These are phyloP conservation scores for Pugionium dolabratum DNA, from an alignment of 345 rosid species.

Conservation along the genomic window DNA sequence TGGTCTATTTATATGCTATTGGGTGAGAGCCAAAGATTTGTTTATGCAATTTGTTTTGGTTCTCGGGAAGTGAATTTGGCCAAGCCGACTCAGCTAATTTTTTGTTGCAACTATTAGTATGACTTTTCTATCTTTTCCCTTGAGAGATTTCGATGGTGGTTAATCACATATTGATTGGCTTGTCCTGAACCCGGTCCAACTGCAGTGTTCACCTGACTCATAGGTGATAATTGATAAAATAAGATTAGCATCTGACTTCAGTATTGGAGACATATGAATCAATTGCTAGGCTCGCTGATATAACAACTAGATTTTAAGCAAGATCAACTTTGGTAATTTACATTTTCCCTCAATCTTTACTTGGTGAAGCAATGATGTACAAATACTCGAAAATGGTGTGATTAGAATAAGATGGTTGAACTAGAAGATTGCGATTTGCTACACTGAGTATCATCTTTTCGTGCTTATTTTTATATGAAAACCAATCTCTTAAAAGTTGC, in stretches of 20 bases:
- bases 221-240: conserved; percentile 5
- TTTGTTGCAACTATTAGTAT: conserved; percentile 1
- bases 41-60: conserved; percentile 18
- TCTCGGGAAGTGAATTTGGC: conserved; percentile 14
- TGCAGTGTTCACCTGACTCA: neutral
- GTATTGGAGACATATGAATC: conserved; percentile 9
- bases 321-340: conserved; percentile 6
- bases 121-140: neutral
- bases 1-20: conserved; percentile 6
- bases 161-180: conserved; percentile 1
- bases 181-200: neutral
- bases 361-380: conserved; percentile 11
- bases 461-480: neutral
- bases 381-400: neutral
- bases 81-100: conserved; percentile 14
- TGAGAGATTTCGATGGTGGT: neutral
- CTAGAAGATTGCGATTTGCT: conserved; percentile 9
- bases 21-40: conserved; percentile 11
- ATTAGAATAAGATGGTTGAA: conserved; percentile 3
- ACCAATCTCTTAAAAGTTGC: conserved; percentile 10
- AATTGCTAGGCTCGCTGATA: conserved; percentile 6
- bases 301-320: conserved; percentile 8
- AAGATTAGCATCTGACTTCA: conserved; percentile 16
- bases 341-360: neutral
- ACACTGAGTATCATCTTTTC: conserved; percentile 9